Evolutionary conservation across 2,329 filamentous ascomycete genomes (phyloP).

Genomic region (Epichloe aotearoae): DNA sequence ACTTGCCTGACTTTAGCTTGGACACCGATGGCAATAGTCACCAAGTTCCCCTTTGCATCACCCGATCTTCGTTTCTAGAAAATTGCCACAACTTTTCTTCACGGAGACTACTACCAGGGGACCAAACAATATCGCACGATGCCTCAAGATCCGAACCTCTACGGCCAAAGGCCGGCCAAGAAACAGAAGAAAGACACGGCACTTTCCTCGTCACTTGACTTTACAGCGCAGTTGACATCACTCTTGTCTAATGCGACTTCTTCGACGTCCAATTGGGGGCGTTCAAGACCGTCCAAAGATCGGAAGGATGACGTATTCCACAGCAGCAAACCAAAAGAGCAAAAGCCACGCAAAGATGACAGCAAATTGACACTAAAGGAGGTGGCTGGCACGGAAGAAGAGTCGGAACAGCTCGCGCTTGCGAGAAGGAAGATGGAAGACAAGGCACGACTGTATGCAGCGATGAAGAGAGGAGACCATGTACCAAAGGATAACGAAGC

Average conservation of each 20-base stretch:
- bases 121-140: constrained; percentile 20
- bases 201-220: constrained; percentile 63
- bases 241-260: constrained; percentile 50
- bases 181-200: constrained; percentile 56
- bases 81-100: neutral
- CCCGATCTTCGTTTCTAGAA: neutral
- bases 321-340: constrained; percentile 14
- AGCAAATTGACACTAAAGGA: constrained; percentile 38
- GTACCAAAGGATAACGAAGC: constrained; percentile 51
- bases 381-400: constrained; percentile 42
- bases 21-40: neutral
- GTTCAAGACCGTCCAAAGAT: constrained; percentile 32
- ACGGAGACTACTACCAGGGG: neutral
- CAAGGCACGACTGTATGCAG: constrained; percentile 78
- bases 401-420: constrained; percentile 54
- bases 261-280: constrained; percentile 26
- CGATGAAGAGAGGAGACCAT: constrained; percentile 82
- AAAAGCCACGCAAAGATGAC: constrained; percentile 32
- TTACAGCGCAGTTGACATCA: constrained; percentile 75
- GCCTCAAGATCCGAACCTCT: constrained; percentile 57
- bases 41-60: neutral
- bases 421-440: constrained; percentile 75
- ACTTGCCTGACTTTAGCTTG: neutral
- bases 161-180: constrained; percentile 61
- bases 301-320: constrained; percentile 34